Percentiles rank a stretch among this genome's conserved stretches.
phyloP scores from a whole-genome alignment of 495 filamentous ascomycete genomes.

The Podospora australis region DNA sequence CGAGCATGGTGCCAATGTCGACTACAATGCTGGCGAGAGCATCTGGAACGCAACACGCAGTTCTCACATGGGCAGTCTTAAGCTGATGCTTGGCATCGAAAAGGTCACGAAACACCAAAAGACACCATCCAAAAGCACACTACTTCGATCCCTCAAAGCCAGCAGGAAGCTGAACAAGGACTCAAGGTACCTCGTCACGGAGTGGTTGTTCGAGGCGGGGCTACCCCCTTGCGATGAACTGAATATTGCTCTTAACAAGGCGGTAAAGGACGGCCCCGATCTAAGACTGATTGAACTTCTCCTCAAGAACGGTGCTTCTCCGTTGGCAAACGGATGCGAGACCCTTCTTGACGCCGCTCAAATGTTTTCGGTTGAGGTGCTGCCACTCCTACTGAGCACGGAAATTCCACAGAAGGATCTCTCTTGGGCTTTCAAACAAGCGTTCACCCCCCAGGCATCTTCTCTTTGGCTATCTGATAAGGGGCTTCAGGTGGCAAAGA shows the following conservation, averaged over 20 bases:
- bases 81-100: slow-evolving; percentile 37
- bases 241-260: slow-evolving; percentile 33
- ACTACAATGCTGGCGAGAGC: slow-evolving; percentile 41
- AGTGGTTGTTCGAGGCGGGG: slow-evolving; percentile 40
- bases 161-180: slow-evolving; percentile 36
- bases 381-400: slow-evolving; percentile 29
- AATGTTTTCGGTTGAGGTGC: slow-evolving; percentile 25
- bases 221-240: slow-evolving; percentile 33
- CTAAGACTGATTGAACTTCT: slow-evolving; percentile 35
- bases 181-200: slow-evolving; percentile 35
- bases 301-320: slow-evolving; percentile 35
- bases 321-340: slow-evolving; percentile 37
- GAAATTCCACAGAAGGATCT: slow-evolving; percentile 31
- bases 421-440: slow-evolving; percentile 33
- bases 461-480: slow-evolving; percentile 32
- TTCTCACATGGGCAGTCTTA: slow-evolving; percentile 36
- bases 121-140: slow-evolving; percentile 31
- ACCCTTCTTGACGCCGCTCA: slow-evolving; percentile 37
- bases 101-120: slow-evolving; percentile 23
- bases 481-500: slow-evolving; percentile 31
- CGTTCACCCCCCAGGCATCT: slow-evolving; percentile 27
- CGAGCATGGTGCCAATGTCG: slow-evolving; percentile 34
- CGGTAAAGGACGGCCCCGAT: slow-evolving; percentile 40
- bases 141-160: slow-evolving; percentile 38
- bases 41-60: slow-evolving; percentile 41